A percentile compares a stretch with the other conserved stretches of the same genome.
Evolutionary conservation across 2,329 filamentous ascomycete genomes (phyloP).

Genomic region (Aspergillus ruber): DNA sequence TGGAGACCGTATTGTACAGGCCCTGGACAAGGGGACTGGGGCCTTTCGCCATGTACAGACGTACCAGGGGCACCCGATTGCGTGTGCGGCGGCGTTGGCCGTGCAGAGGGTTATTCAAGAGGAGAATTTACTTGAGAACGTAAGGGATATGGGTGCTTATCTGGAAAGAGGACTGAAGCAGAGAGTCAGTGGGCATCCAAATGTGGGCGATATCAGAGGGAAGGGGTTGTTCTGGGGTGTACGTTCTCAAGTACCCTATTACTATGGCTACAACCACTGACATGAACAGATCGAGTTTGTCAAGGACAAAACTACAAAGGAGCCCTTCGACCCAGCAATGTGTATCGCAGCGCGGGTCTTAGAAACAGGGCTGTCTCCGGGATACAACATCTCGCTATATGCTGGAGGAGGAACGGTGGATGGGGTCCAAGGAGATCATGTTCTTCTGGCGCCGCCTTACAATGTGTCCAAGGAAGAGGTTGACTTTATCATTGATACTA

Average conservation of each 20-base stretch:
- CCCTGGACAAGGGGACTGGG: slow-evolving; percentile 41
- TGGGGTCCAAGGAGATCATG: slow-evolving; percentile 57
- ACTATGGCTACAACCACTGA: too few relatives aligned
- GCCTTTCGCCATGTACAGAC: slow-evolving; percentile 55
- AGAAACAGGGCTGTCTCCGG: slow-evolving; percentile 41
- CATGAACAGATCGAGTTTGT: slow-evolving; percentile 51
- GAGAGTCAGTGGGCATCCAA: slow-evolving; percentile 38
- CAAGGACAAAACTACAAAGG: slow-evolving; percentile 47
- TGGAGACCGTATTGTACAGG: slow-evolving; percentile 43
- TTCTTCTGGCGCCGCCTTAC: slow-evolving; percentile 64
- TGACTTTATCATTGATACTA: slow-evolving; percentile 47
- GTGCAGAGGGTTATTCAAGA: slow-evolving; percentile 55
- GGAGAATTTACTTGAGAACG: slow-evolving; percentile 55
- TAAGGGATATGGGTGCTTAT: slow-evolving; percentile 46
- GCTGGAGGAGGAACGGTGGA: slow-evolving; percentile 58
- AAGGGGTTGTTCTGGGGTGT: slow-evolving; percentile 55
- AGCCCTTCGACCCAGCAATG: slow-evolving; percentile 44
- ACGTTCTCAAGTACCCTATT: slow-evolving; percentile 23
- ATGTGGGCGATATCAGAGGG: slow-evolving; percentile 55
- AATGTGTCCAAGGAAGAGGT: slow-evolving; percentile 55
- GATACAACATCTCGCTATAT: slow-evolving; percentile 54
- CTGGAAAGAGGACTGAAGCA: slow-evolving; percentile 39
- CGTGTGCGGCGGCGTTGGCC: slow-evolving; percentile 54
- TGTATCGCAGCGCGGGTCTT: slow-evolving; percentile 46
- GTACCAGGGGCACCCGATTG: slow-evolving; percentile 55